Base-by-base conservation (phyloP, 2,329 filamentous ascomycete genomes). In the Tolypocladium sp. region DNA sequence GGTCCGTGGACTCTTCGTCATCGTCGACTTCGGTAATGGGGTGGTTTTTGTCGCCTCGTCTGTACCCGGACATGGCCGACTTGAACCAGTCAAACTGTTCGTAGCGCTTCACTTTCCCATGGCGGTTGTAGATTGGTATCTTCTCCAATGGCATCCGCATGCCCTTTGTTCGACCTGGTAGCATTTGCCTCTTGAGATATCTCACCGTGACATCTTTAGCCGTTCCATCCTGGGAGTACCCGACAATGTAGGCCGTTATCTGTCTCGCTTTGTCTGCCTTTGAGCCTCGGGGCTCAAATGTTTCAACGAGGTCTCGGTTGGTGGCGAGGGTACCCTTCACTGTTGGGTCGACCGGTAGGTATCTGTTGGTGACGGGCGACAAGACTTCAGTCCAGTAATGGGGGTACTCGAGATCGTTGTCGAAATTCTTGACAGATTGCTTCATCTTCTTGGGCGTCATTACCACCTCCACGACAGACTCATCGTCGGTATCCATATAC, bases 161-260 rank as follows among this genome's bases (percentile, higher is more conserved):
- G 4, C 92, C 91, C 69, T 96, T 97, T 0, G 93, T 96, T 65
- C 92, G 89, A 4, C 94, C 93, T 0, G 94, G 94, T 70, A 92
- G 86, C 57, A 88, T 82, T 59, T 89, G 89, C 27, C 88, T 85
- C 67, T 88, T 92, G 9, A 99, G 77, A 71, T 99, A 99, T 35
- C 94, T 84, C 13, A 94, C 87, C 0, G 94, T 99, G 20, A 99
- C 89, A 70, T 99, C 94, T 70, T 97, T 97, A 15, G 91, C 92
- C 0, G 91, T 92, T 2, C 90, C 91, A 69, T 97, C 92, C 3
- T 84, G 75, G 0, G 90, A 91, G 72, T 90, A 91, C 0, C 89
- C 92, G 25, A 97, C 79, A 2, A 96, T 83, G 68, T 99, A 99
- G 53, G 90, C 90, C 68, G 96, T 91, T 15, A 96, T 85, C 71